Base-by-base conservation (phyloP, 257 asterid genomes). In the Capsicum chinense region DNA sequence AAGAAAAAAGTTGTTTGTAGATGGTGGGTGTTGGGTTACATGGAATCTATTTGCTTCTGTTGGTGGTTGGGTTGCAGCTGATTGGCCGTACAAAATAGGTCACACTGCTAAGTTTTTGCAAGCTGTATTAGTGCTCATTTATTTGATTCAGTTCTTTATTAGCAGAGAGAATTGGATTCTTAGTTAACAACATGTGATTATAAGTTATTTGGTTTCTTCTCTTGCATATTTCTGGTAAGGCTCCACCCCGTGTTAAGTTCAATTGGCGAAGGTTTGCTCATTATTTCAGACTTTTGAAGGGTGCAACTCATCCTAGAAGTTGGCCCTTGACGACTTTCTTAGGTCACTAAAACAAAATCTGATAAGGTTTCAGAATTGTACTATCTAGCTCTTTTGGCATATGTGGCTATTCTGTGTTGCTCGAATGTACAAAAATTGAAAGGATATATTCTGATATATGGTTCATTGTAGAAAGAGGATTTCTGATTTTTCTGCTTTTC, bases 391-490 rank as follows among this genome's bases (percentile, higher is more conserved):
- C 44, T 70, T 52, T 19, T 21, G 17, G 39, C n/a, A 48, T 71
- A 70, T 71, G 44, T 21, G 80, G 37, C 60, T 74, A 74, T 50
- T 74, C 59, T 12, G 81, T 74, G 44, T 52, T 74, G 81, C 62
- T 74, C 21, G 44, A 74, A 8, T 50, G 47, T 19, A 5, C 19
- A 1, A 19, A 19, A 12, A 5, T 50, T 12, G 37, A 3, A n/a
- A 19, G 62, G 60, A 21, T 74, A 73, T 73, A 11, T 50, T 52
- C 81, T 13, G 42, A 50, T 12, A 19, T 50, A 50, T 21, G n/a
- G 62, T 50, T 50, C 81, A 50, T 76, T 76, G 44, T 44, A 6
- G 80, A 52, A 76, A 54, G 58, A 52, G 15, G 48, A 26, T 76
- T 13, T 76, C 33, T 52, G 12, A 26, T 21, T 52, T 52, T 54